A percentile compares a stretch with the other conserved stretches of the same genome.
phyloP scores from a whole-genome alignment of 1,284 basidiomycete species.

The Paramarasmius palmivorus region DNA sequence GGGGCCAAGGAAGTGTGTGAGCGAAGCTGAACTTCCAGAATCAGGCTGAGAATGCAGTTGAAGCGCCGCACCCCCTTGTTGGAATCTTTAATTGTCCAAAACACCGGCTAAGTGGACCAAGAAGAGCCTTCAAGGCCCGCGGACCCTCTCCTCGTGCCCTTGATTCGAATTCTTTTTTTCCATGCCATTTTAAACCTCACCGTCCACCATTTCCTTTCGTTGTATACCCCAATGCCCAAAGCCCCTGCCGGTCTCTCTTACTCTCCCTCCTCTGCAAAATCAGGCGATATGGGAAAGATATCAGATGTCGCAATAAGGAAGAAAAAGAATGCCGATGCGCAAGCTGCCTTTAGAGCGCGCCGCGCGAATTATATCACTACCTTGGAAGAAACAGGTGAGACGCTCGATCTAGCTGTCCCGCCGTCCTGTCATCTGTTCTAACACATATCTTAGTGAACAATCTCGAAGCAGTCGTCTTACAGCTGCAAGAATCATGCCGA shows the following conservation, averaged over 20 bases:
- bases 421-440: conserved; percentile 21
- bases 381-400: conserved; percentile 78
- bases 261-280: conserved; percentile 16
- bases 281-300: conserved; percentile 3
- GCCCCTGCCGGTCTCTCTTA: conserved; percentile 34
- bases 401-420: conserved; percentile 3
- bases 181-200: conserved; percentile 52
- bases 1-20: conserved; percentile 33
- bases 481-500: conserved; percentile 77
- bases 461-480: conserved; percentile 76
- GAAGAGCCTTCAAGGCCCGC: conserved; percentile 43
- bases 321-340: conserved; percentile 76
- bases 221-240: conserved; percentile 45
- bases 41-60: conserved; percentile 40
- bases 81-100: conserved; percentile 49
- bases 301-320: conserved; percentile 72
- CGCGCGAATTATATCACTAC: conserved; percentile 80
- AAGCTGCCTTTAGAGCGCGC: conserved; percentile 70
- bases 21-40: conserved; percentile 29
- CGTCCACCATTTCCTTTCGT: conserved; percentile 25
- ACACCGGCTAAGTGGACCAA: conserved; percentile 45
- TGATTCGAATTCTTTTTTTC: conserved; percentile 58
- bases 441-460: conserved; percentile 58
- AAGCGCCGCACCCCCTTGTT: conserved; percentile 43
- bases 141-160: conserved; percentile 62